Evolutionary conservation across 1,139 yeast genomes (phyloP), one percentile per base, ranked within the genome.

Genomic region (Pichia sp.): DNA sequence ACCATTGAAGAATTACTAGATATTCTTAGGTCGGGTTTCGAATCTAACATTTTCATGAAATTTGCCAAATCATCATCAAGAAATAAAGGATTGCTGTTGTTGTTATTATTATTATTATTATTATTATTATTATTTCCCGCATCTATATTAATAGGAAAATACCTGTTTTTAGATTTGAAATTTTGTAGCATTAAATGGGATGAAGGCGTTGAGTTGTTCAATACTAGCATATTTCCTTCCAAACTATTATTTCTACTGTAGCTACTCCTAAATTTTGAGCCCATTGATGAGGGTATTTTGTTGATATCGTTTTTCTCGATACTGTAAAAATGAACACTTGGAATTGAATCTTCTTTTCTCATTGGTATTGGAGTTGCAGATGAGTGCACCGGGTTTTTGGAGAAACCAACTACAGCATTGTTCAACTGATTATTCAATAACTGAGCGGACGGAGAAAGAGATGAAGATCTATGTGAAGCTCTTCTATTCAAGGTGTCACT

Each of bases 41-140:
- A 78, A 53, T 92, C 97, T 42, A 90, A 76, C 77, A 87, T 71
- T 52, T 79, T 74, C 43, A 90, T 85, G 66, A 90, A 90, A 45
- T 83, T 87, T 46, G 84, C 77, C 29, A 88, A 70, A 54, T 85
- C 95, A 48, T 85, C 88, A 52, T 81, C 88, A 29, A 56, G 41
- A 40, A 51, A 54, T 7, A 54, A 37, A 1, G 60, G 55, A 52
- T 72, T 68, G 23, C 23, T 16, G 23, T 16, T 16, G 23, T 16
- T 16, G 23, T 16, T 16, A 2, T 16, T 16, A 2, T 16, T 16
- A 16, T 16, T 16, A 16, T 16, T 16, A 16, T 16, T 16, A 16
- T 16, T 16, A 16, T 16, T 16, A 8, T 53, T 49, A 2, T 59
- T 57, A 11, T 55, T 62, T 4, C 44, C 42, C 33, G 58, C 61